Evolutionary conservation across 2,329 filamentous ascomycete genomes (phyloP), one percentile per base, ranked within the genome.

Genomic region (Aspergillus sp.): DNA sequence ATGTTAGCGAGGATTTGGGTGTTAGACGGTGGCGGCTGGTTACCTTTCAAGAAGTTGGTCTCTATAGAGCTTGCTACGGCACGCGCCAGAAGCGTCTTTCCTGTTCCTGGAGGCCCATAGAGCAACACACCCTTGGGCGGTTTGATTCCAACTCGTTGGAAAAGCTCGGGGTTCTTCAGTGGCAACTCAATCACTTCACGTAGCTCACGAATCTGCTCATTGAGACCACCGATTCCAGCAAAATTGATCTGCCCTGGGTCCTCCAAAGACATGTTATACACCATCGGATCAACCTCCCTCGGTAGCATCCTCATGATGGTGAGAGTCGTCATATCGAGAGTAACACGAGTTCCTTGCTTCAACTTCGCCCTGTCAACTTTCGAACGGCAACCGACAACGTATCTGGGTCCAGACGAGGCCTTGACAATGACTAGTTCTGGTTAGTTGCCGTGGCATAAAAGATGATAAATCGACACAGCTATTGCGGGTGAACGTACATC

Each of bases 301-400:
- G 95, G 96, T 47, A 99, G 84, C 95, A 99, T 99, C 71, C 95
- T 91, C 95, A 99, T 99, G 78, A 99, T 99, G 60, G 95, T 99
- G 67, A 99, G 89, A 19, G 95, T 99, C 51, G 95, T 99, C 95
- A 99, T 99, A 73, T 99, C 95, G 59, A 99, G 88, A 34, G 95
- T 93, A 55, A 99, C 95, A 71, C 95, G 91, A 27, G 93, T 97
- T 69, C 96, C 96, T 79, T 99, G 95, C 85, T 98, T 99, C 74
- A 99, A 82, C 83, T 97, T 98, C 62, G 83, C 81, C 81, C 96
- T 97, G 82, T 99, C 95, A 71, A 99, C 95, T 79, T 99, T 99
- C 62, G 93, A 97, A 70, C 95, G 89, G 82, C 95, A 99, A 58
- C 95, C 95, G 68, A 99, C 95, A 59, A 99, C 96, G 79, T 99